Base-by-base conservation (phyloP, 805 yeast species). In the Hanseniaspora vineae region DNA sequence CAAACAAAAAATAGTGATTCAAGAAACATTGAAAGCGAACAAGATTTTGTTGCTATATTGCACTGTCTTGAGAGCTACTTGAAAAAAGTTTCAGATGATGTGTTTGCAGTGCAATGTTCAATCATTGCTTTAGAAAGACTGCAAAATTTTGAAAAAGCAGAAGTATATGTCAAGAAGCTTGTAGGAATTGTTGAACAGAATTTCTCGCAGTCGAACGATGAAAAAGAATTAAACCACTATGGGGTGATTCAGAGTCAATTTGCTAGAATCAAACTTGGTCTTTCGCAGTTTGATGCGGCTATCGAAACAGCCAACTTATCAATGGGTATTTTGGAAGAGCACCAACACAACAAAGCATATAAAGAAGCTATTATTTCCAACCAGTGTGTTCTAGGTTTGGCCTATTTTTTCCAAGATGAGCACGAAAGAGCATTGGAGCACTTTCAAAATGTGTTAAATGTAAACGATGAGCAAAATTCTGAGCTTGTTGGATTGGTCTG, bases 401-500 rank as follows among this genome's bases (percentile, higher is more conserved):
- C 84, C 0, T 66, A 72, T 49, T 89, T 79, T 65, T 87, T 84
- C 65, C 56, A 66, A 37, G 73, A 71, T 18, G 75, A 80, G 33
- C 78, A 81, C 58, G 83, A 77, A 49, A 71, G 71, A 10, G 78
- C 97, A 0, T 64, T 90, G 47, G 76, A 71, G 2, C 79, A 81
- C 56, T 80, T 90, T 59, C 78, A 76, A 50, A 64, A 68, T 33
- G 77, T 92, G n/a, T 65, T 88, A 42, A 72, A 67, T 23, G 56
- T 64, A 1, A 72, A 81, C 20, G 73, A 76, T 5, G 19, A 15
- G 6, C 42, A 45, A 15, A 78, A 76, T 44, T 77, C 83, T 4
- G 78, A 75, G 81, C 51, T 71, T 87, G n/a, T 78, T 86, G 14
- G 76, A 81, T 64, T 90, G 31, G 72, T 86, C 18, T 77, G 92